These are phyloP conservation scores for Penicillium concentricum DNA, from an alignment of 2,329 filamentous ascomycete species.

Conservation along the genomic window DNA sequence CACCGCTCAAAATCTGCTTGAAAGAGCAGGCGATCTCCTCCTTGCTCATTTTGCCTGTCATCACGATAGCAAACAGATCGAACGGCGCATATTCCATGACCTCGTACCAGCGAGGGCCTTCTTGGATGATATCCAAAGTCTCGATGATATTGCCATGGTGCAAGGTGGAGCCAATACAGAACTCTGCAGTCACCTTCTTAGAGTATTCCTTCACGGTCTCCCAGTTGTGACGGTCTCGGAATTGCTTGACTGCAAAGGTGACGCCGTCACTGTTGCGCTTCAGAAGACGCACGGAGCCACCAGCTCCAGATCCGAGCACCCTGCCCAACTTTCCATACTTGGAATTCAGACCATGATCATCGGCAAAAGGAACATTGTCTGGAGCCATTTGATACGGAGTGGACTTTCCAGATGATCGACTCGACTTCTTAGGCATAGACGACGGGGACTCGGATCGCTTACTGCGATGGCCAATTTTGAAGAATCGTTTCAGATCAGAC, in stretches of 20 bases:
- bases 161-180: conserved; percentile 94
- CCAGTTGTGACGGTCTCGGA: conserved; percentile 85
- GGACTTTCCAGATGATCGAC: conserved; percentile 53
- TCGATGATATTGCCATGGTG: conserved; percentile 99
- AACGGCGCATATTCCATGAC: conserved; percentile 98
- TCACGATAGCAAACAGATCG: conserved; percentile 95
- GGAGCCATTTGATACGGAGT: conserved; percentile 53
- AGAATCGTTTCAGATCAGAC: conserved; percentile 94
- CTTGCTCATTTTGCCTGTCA: conserved; percentile 95
- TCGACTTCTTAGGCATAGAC: conserved; percentile 57
- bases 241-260: conserved; percentile 97
- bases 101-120: conserved; percentile 93
- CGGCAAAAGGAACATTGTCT: conserved; percentile 74
- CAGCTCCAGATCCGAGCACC: conserved; percentile 88
- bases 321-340: conserved; percentile 97
- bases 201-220: conserved; percentile 94
- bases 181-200: conserved; percentile 97
- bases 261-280: conserved; percentile 88
- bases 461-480: conserved; percentile 70
- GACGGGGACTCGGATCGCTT: conserved; percentile 63
- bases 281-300: conserved; percentile 90
- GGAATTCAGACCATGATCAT: conserved; percentile 84
- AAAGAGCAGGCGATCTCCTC: conserved; percentile 90
- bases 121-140: conserved; percentile 92
- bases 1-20: conserved; percentile 89